Base-by-base conservation (phyloP, 2,329 filamentous ascomycete species). In the Hansfordia pulvinata region DNA sequence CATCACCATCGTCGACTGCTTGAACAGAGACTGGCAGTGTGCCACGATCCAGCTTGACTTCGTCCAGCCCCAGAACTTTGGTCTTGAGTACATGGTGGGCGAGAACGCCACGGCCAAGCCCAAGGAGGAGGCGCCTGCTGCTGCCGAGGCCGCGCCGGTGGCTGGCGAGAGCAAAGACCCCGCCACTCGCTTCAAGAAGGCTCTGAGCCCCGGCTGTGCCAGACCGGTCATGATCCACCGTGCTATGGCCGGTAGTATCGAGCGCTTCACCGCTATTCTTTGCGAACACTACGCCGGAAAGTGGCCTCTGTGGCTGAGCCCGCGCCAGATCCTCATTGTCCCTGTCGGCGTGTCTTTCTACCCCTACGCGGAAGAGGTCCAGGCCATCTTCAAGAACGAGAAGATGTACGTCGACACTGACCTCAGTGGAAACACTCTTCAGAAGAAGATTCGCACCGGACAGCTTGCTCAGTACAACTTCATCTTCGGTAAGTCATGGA, bases 21-120 rank as follows among this genome's bases (percentile, higher is more conserved):
- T 94, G 39, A 74, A 75, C 53, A 72, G 86, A 49, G 82, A 86
- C 33, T 81, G 76, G 60, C 81, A 93, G 54, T 92, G 83, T 46
- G 84, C 88, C 41, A 96, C 88, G 9, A 93, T 96, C 40, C 88
- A 96, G 58, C 71, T 93, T 29, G 84, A 93, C 50, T 93, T 92
- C 60, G 80, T 93, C 47, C 69, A 82, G 12, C 78, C 79, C 2
- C 64, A 78, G 42, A 85, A 85, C 52, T 94, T 94, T 56, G 80
- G 82, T 45, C 69, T 94, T 20, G 78, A 86, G 51, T 92, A 85
- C 50, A 76, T 82, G 59, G 84, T 79, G 8, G 73, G 76, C 20
- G 78, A 85, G 45, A n/a, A n/a, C n/a, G 52, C 58, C 29, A 62
- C 64, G 36, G 56, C 46, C 10, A 53, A 55, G 32, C 34, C 46